Evolutionary conservation across 768 basidiomycete genomes (phyloP), one percentile per base, ranked within the genome.

Genomic region (Kwoniella shandongensis): DNA sequence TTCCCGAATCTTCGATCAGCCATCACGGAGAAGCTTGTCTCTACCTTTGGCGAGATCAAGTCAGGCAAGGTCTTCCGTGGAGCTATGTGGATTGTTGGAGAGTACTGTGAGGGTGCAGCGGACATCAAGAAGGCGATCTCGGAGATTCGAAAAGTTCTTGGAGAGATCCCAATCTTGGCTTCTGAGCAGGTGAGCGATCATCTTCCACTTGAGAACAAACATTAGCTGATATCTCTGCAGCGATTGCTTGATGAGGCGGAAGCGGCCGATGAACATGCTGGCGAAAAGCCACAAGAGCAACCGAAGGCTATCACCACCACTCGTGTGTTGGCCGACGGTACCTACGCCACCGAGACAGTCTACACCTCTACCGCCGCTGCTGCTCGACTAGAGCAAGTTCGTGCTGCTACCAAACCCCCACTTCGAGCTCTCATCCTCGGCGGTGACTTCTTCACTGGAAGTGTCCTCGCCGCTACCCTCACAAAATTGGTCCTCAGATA

Each of bases 51-150:
- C 53, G 89, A 90, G 60, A 90, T 97, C 79, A 92, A 92, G 77
- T 92, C 89, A 0, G 92, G 92, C 53, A 98, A 97, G 77, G 93
- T 98, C 22, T 97, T 89, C 81, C 86, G 92, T 4, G 96, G 94
- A 6, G 83, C 97, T 17, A 82, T 98, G 45, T 98, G 96, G 94
- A 96, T 98, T 63, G 81, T 97, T n/a, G 94, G 96, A 61, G 94
- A 98, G 78, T 99, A 98, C 67, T 86, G 89, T 36, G 66, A 74
- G 6, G 75, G 76, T 18, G 39, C 42, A 44, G 44, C 59, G 52
- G 89, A 89, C 57, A 89, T 97, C 59, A 81, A 85, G 57, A 80
- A 77, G 42, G 82, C 86, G 1, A 85, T 96, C 82, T 79, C 80
- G 44, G 88, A 90, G 75, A 81, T 97, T 41, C 81, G 92, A 53